phyloP scores from a whole-genome alignment of 495 filamentous ascomycete species.

The Darksidea phi region DNA sequence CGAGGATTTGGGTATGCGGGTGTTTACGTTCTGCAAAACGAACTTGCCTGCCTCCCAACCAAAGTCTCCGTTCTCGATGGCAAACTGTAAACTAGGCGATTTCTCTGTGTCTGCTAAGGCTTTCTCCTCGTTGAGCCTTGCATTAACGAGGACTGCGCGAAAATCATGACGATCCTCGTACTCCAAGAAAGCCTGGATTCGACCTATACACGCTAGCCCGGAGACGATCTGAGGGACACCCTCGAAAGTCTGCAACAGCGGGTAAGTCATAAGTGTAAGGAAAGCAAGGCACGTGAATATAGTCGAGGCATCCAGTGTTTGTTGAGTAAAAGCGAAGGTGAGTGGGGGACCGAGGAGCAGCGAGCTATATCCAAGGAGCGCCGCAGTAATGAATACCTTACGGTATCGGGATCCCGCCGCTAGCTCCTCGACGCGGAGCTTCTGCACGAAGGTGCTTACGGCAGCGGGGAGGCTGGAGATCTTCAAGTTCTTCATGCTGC shows the following conservation, averaged over 20 bases:
- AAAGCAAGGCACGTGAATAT: conserved; percentile 34
- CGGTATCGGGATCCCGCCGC: conserved; percentile 42
- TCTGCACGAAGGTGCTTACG: conserved; percentile 44
- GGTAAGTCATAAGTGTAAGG: conserved; percentile 31
- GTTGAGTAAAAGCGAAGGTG: conserved; percentile 22
- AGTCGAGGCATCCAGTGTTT: conserved; percentile 10
- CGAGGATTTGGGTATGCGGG: background rate
- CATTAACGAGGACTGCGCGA: conserved; percentile 25
- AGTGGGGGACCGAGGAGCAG: conserved; percentile 9
- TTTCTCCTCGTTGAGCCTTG: conserved; percentile 8
- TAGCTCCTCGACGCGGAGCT: conserved; percentile 48
- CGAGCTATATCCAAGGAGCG: conserved; percentile 16
- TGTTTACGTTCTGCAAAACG: conserved; percentile 12
- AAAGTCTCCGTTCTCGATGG: conserved; percentile 10
- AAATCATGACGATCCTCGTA: conserved; percentile 40
- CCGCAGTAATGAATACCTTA: conserved; percentile 28
- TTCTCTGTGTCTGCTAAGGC: background rate
- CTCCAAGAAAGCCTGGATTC: conserved; percentile 48
- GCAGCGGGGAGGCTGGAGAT: conserved; percentile 46
- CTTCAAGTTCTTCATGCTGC: conserved; percentile 51
- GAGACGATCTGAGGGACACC: conserved; percentile 33
- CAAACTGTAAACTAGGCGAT: background rate
- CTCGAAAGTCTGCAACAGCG: conserved; percentile 28
- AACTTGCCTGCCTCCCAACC: conserved; percentile 12
- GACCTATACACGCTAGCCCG: conserved; percentile 43